Base-by-base conservation (phyloP, 2,329 filamentous ascomycete species). In the Neonectria sp. region DNA sequence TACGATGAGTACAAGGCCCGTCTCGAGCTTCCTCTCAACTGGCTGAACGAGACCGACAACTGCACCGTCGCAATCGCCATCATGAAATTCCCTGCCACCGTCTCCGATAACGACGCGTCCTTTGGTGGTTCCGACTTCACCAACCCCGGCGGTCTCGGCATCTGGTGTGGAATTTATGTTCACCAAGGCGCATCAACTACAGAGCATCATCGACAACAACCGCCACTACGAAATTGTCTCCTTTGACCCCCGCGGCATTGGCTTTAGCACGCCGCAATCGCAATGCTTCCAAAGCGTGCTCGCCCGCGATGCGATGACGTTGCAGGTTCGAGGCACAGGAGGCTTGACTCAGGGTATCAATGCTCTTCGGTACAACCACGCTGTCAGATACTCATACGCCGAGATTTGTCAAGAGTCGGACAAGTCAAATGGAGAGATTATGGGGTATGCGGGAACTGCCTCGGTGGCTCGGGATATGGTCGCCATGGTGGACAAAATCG, bases 111-210 rank as follows among this genome's bases (percentile, higher is more conserved):
- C n/a, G 79, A 83, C 62, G 76, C 80, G 4, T 67, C 76, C 40
- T 85, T 82, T 59, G 82, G 78, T 45, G 84, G 84, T 21, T 76
- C 83, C 55, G 75, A 86, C 48, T 76, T 86, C 69, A 72, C 75
- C 53, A 85, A 85, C 75, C 84, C 83, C 0, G 84, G 85, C 48
- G 84, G 85, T 0, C 84, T 84, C 0, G 82, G 84, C 31, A 80
- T 82, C 81, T 1, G 84, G 84, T 9, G 77, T 84, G 3, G 40
- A 33, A 0, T 69, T 79, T 13, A 35, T 80, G 6, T 71, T 79
- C 8, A 3, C 6, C 1, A 45, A 29, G 3, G 83, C 78, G n/a
- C 63, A 53, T 3, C 24, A 57, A n/a, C 64, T 84, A 12, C 82
- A 79, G 49, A 35, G 60, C 33, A 63, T 72, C 8, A 52, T 73